Conservation (phyloP, 352 stramenopile genomes). For the Phytophthora syringae region DNA sequence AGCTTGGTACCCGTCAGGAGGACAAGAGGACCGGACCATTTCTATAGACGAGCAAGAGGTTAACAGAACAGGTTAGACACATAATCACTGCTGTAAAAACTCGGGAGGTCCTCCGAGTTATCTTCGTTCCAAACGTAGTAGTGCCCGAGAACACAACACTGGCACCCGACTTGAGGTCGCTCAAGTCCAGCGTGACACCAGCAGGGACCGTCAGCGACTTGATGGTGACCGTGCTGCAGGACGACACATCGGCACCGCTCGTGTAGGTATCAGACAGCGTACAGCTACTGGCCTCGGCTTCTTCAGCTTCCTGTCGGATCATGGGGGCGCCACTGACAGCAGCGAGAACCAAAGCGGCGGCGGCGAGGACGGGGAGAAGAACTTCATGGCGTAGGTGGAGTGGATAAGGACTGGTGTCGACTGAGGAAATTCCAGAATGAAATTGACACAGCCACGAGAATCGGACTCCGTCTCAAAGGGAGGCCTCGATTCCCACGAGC, state of each 20-base stretch:
- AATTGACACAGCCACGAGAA: constrained; percentile 2
- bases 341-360: not conserved
- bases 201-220: constrained; percentile 26
- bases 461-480: too few species aligned
- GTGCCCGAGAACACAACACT: constrained; percentile 38
- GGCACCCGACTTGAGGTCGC: constrained; percentile 22
- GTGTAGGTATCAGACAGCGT: constrained; percentile 37
- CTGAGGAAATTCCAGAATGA: constrained; percentile 31
- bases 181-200: constrained; percentile 37
- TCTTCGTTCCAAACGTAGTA: constrained; percentile 34
- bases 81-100: too few species aligned
- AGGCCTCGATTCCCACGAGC: too few species aligned
- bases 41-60: too few species aligned
- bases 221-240: constrained; percentile 30
- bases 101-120: too few species aligned
- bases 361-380: constrained; percentile 1
- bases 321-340: constrained; percentile 14
- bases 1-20: constrained; percentile 36
- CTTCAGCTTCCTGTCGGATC: constrained; percentile 18
- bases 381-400: not conserved
- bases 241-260: constrained; percentile 17
- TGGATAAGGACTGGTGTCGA: constrained; percentile 4
- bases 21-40: constrained; percentile 35
- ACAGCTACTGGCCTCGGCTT: constrained; percentile 21
- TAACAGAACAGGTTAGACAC: too few species aligned